Base-by-base conservation (phyloP, 768 basidiomycete species). In the Mycena capillaripes region DNA sequence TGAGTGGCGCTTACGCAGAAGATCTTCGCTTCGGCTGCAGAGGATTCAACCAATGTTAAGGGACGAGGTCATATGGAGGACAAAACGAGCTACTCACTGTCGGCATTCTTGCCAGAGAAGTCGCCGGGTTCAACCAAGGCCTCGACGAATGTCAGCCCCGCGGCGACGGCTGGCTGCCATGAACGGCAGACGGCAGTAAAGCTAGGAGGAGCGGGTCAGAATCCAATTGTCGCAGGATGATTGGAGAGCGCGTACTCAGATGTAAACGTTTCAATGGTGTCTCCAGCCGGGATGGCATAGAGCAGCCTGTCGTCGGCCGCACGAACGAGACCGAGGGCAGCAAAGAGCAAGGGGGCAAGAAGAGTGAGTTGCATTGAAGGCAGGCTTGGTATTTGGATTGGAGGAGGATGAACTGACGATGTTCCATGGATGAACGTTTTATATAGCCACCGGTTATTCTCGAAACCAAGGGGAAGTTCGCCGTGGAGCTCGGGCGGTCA, bases 221-320 rank as follows among this genome's bases (percentile, higher is more conserved):
- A n/a, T n/a, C n/a, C n/a, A n/a, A n/a, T n/a, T n/a, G n/a, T n/a
- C n/a, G n/a, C n/a, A n/a, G n/a, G n/a, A n/a, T n/a, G n/a, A n/a
- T n/a, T n/a, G n/a, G n/a, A n/a, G n/a, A n/a, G 48, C 23, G 56
- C 71, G 56, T 52, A 68, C 71, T 48, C 59, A 25, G 61, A 17
- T 16, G 66, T 63, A 38, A 72, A 72, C 4, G 14, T 50, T 19
- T 19, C 66, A 3, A 68, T 62, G 38, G 30, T 57, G 21, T 56
- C 53, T 16, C 61, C 61, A 0, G 59, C 27, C 10, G 71, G 71
- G 27, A 72, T 57, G 5, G 38, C 17, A 36, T 58, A 72, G 4
- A 72, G 66, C 44, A 66, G 36, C 2, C 71, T 29, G 53, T 42
- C 14, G 61, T 72, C 71, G 25, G 11, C 10, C 9, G 71, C 71